Base-by-base conservation (phyloP, 345 rosid species). In the Arabis alpina region DNA sequence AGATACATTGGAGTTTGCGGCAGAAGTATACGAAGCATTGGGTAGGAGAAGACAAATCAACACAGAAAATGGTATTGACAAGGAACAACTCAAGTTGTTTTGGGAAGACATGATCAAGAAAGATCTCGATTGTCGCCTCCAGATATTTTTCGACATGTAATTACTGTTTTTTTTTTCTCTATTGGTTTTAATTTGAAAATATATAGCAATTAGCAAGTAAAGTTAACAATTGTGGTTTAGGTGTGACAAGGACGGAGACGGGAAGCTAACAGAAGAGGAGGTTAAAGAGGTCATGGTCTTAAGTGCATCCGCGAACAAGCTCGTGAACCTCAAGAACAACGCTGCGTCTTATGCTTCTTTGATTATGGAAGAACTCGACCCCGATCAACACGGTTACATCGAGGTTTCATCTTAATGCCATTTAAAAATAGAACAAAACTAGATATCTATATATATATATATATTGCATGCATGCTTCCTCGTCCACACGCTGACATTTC, bases 321-420 rank as follows among this genome's bases (percentile, higher is more conserved):
- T 93, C 10, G 76, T 76, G 4, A 87, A 85, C 61, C 91, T 93
- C 3, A 91, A 89, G 76, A 70, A 88, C 44, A 82, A 84, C 32
- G 97, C 96, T 1, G 71, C 63, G 8, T 7, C 74, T n/a, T 93
- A 93, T 69, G 97, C 98, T 28, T 61, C 88, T 51, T 71, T 93
- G 56, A 93, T 93, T 83, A 93, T 93, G 98, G 98, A 93, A 77
- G 96, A 93, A 77, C 93, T 93, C n/a, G 98, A 93, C 65, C 92
- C 98, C 3, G 92, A 87, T 67, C 87, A 85, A 3, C 75, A 49
- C 0, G 98, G 98, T 71, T 85, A 87, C 66, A 93, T 93, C 49
- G 97, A 91, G 95, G 98, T 93, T 41, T 68, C 62, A 7, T 15
- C 59, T 13, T 23, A 14, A 58, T 19, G 9, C 9, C 60, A 34